A percentile compares a stretch with the other conserved stretches of the same genome.
Conservation (phyloP, 805 yeast species). For the Kodamaea jinghongensis region DNA sequence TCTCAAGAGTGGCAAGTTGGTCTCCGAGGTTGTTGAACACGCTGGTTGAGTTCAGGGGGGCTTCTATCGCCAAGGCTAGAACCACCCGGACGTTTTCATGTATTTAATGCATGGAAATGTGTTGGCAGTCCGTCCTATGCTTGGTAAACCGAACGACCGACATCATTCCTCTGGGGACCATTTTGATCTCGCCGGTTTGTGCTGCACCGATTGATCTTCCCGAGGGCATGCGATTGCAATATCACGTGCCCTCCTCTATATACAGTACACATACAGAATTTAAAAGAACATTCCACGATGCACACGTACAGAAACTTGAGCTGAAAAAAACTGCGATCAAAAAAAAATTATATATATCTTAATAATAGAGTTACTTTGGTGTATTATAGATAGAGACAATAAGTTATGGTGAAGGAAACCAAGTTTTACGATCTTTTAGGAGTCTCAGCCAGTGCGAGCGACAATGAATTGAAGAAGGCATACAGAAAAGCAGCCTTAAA, state of each 20-base stretch:
- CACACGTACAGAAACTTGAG: slow-evolving; percentile 5
- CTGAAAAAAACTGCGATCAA: slow-evolving; percentile 3
- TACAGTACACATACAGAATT: slow-evolving; percentile 6
- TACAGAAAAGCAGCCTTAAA: slow-evolving; percentile 79
- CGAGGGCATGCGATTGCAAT: too few species aligned
- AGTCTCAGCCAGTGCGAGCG: slow-evolving; percentile 66
- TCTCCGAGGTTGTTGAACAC: slow-evolving; percentile 76
- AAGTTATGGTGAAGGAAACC: slow-evolving; percentile 72
- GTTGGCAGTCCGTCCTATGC: too few species aligned
- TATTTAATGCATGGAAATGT: too few species aligned
- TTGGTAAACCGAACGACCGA: too few species aligned
- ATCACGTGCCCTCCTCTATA: background rate
- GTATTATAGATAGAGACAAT: background rate
- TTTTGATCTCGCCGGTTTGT: too few species aligned
- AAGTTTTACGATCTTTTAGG: slow-evolving; percentile 73
- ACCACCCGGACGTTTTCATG: too few species aligned
- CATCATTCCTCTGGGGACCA: too few species aligned
- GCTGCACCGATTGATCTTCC: too few species aligned
- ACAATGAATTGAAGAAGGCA: slow-evolving; percentile 73
- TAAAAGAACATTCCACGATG: slow-evolving; percentile 10
- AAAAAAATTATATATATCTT: background rate
- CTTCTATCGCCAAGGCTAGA: background rate
- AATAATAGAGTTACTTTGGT: too few species aligned
- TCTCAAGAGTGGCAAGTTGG: slow-evolving; percentile 58
- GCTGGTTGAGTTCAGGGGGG: slow-evolving; percentile 42